phyloP scores from a whole-genome alignment of 495 filamentous ascomycete species.

The Penicillium parvum region DNA sequence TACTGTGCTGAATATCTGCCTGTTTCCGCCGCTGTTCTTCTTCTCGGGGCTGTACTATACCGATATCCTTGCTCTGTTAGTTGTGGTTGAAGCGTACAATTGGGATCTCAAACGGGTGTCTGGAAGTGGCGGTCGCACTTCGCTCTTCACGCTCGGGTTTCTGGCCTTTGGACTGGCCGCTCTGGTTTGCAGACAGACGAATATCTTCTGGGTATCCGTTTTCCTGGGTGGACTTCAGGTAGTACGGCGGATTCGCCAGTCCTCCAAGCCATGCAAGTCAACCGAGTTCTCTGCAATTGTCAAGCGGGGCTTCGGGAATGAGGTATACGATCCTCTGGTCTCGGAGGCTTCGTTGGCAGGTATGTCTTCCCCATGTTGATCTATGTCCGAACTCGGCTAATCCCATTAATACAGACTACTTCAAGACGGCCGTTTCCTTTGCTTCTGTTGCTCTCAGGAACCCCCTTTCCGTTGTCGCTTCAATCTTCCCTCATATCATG shows the following conservation, averaged over 20 bases:
- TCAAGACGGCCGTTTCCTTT: conserved; percentile 57
- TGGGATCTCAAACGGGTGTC: conserved; percentile 48
- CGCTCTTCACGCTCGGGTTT: conserved; percentile 35
- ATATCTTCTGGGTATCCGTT: conserved; percentile 89
- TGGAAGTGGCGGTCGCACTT: conserved; percentile 2
- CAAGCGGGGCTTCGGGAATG: conserved; percentile 39
- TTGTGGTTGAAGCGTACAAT: conserved; percentile 62
- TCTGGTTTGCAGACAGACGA: conserved; percentile 83
- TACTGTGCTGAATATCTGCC: conserved; percentile 70
- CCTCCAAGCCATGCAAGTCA: conserved; percentile 22
- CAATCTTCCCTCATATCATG: conserved; percentile 61
- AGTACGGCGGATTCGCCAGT: conserved; percentile 40
- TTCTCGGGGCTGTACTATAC: conserved; percentile 95
- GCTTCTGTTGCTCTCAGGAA: conserved; percentile 52
- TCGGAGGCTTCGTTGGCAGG: conserved; percentile 53
- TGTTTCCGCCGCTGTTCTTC: conserved; percentile 92
- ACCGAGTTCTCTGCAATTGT: conserved; percentile 25
- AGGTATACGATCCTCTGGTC: conserved; percentile 63
- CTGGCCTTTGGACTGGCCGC: conserved; percentile 54
- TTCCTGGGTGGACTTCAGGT: conserved; percentile 77
- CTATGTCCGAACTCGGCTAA: neutral
- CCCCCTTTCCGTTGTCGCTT: conserved; percentile 40
- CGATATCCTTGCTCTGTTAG: conserved; percentile 61
- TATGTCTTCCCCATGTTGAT: conserved; percentile 28
- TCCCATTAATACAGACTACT: conserved; percentile 45